Conservation (phyloP, 441 rosid species). For the Rhodomyrtus psidioides region DNA sequence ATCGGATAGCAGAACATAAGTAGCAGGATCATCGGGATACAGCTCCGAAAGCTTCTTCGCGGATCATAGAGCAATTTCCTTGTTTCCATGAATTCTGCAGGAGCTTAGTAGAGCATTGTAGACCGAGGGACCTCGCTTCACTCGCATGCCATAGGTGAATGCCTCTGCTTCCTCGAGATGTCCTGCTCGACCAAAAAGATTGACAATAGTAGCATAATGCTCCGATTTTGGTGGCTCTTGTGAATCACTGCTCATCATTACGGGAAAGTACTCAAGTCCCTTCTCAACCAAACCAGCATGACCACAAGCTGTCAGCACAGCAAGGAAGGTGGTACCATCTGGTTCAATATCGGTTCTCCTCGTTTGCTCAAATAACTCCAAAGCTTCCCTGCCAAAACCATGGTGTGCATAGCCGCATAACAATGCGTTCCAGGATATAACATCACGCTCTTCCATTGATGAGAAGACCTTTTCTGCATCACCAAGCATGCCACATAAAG, state of each 20-base stretch:
- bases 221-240: conserved; percentile 6
- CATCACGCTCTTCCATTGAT: conserved; percentile 7
- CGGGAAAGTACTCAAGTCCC: conserved; percentile 13
- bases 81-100: conserved; percentile 16
- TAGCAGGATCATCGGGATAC: conserved; percentile 14
- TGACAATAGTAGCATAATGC: conserved; percentile 17
- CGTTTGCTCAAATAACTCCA: conserved; percentile 12
- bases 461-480: conserved; percentile 1
- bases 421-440: conserved; percentile 19
- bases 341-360: conserved; percentile 5
- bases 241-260: background rate
- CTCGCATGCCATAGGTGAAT: conserved; percentile 1
- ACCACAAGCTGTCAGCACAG: conserved; percentile 14
- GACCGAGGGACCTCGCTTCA: conserved; percentile 5
- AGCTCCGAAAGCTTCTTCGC: conserved; percentile 10
- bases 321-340: conserved; percentile 11
- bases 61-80: conserved; percentile 5
- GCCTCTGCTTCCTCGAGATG: conserved; percentile 11
- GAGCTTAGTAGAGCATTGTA: conserved; percentile 16
- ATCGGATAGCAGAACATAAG: conserved; percentile 12
- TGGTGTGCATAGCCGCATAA: conserved; percentile 6
- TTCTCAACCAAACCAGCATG: conserved; percentile 12
- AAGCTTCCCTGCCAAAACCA: conserved; percentile 10
- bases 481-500: conserved; percentile 7
- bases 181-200: conserved; percentile 19